Evolutionary conservation across 495 filamentous ascomycete species (phyloP), one percentile per base, ranked within the genome.

Genomic region (Articulospora tetracladia): DNA sequence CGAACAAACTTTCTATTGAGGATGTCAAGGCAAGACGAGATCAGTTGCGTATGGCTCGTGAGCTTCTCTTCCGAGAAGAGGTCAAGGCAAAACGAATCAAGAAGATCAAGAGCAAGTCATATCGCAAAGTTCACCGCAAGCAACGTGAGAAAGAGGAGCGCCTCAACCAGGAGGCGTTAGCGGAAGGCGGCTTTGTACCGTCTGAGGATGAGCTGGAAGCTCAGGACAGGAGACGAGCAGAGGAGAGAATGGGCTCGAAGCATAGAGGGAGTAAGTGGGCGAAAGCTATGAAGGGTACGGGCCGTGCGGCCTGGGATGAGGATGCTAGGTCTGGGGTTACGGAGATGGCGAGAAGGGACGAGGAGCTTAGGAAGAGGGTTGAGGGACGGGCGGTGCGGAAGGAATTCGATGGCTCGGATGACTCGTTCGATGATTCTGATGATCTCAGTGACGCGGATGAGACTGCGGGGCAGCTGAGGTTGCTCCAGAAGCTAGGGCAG

Each of bases 21-120:
- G 91, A 96, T 64, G 86, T 91, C 17, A 83, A 86, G 68, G 85
- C 85, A 20, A 79, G 92, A 1, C 80, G 85, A 32, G 85, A 86
- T 8, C 86, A 96, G 67, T 79, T 95, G 27, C 86, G 93, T 11
- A 86, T 83, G 63, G 84, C 88, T 55, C 78, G 95, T 58, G 94
- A 98, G 63, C 73, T 97, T 4, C 76, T 96, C 50, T 97, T 95
- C 59, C 82, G 93, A n/a, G 95, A 98, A 70, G 89, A 96, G 71
- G 82, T 87, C 0, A 85, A 91, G 54, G 83, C 92, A 3, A 96
- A 93, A 73, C 86, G 94, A 2, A 89, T 98, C 72, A 96, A 97
- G 73, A 98, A 97, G 77, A 98, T 98, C 70, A 98, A 98, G 77
- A 92, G 88, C 66, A 98, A 96, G 68, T 83, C 92, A 0, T 98